Evolutionary conservation across 2,329 filamentous ascomycete species (phyloP).

Genomic region (Emericellopsis cladophorae): DNA sequence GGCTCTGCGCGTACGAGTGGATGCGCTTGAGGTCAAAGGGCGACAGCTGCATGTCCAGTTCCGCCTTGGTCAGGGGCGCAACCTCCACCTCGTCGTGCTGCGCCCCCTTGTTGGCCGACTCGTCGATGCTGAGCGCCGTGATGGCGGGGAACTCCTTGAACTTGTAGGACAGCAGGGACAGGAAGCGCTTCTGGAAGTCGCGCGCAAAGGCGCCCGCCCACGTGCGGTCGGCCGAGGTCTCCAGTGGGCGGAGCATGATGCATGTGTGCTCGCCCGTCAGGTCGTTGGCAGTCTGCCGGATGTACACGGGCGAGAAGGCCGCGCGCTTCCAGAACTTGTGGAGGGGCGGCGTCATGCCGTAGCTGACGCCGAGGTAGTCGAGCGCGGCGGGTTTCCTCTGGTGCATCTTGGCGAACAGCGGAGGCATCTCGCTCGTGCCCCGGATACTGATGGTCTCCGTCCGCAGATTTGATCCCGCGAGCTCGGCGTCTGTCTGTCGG

Average conservation of each 20-base stretch:
- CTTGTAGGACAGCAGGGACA: conserved; percentile 80
- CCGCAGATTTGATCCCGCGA: conserved; percentile 62
- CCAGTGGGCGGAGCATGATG: conserved; percentile 84
- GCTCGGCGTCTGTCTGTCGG: conserved; percentile 70
- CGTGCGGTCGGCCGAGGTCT: conserved; percentile 51
- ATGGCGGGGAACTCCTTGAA: conserved; percentile 73
- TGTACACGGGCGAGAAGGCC: conserved; percentile 77
- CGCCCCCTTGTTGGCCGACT: conserved; percentile 61
- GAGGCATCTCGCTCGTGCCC: conserved; percentile 84
- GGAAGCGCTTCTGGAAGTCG: conserved; percentile 92
- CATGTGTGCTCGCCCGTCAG: conserved; percentile 95
- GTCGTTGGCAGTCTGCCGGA: conserved; percentile 91
- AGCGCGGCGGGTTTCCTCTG: conserved; percentile 70
- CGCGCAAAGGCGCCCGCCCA: conserved; percentile 87
- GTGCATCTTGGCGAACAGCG: conserved; percentile 77
- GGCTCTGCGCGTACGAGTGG: conserved; percentile 90
- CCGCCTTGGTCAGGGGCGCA: conserved; percentile 52
- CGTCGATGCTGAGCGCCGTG: conserved; percentile 75
- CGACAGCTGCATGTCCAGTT: conserved; percentile 67
- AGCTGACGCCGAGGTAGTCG: conserved; percentile 93
- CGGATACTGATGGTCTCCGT: conserved; percentile 83
- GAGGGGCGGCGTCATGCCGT: conserved; percentile 73
- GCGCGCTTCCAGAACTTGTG: conserved; percentile 97
- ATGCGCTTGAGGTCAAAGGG: conserved; percentile 92
- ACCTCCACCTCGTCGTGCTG: conserved; percentile 50